A percentile compares a stretch with the other conserved stretches of the same genome.
Evolutionary conservation across 2,329 filamentous ascomycete species (phyloP).

Genomic region (Coniosporium tulheliwenetii): DNA sequence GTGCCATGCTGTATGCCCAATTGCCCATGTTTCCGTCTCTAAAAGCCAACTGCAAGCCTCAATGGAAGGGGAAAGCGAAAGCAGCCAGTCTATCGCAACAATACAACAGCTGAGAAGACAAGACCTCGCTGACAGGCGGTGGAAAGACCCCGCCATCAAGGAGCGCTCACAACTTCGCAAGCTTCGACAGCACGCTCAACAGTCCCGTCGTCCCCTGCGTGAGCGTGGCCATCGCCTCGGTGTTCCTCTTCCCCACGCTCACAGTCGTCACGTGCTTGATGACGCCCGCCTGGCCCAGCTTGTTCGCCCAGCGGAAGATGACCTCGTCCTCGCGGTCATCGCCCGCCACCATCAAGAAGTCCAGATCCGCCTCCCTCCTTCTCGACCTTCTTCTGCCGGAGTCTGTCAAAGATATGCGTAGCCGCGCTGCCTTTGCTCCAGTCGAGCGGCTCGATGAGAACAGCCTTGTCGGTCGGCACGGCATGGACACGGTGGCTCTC

Average conservation of each 20-base stretch:
- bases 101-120: too few species aligned
- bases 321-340: conserved; percentile 89
- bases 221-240: conserved; percentile 69
- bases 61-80: too few species aligned
- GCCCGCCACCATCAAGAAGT: conserved; percentile 81
- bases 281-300: conserved; percentile 38
- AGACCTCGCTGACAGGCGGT: too few species aligned
- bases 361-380: conserved; percentile 32
- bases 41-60: too few species aligned
- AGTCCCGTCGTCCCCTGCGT: conserved; percentile 72
- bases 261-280: conserved; percentile 59
- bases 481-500: conserved; percentile 72
- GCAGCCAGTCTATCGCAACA: too few species aligned
- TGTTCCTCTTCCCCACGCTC: conserved; percentile 74
- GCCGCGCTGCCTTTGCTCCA: conserved; percentile 83
- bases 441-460: conserved; percentile 71
- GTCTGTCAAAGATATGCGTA: conserved; percentile 48
- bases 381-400: conserved; percentile 17
- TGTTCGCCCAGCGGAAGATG: conserved; percentile 88
- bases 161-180: background rate
- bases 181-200: conserved; percentile 1
- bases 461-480: conserved; percentile 60
- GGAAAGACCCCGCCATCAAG: too few species aligned
- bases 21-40: too few species aligned
- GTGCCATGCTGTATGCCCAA: too few species aligned